Conservation (phyloP, 2,329 filamentous ascomycete species). For the Thelonectria olida region DNA sequence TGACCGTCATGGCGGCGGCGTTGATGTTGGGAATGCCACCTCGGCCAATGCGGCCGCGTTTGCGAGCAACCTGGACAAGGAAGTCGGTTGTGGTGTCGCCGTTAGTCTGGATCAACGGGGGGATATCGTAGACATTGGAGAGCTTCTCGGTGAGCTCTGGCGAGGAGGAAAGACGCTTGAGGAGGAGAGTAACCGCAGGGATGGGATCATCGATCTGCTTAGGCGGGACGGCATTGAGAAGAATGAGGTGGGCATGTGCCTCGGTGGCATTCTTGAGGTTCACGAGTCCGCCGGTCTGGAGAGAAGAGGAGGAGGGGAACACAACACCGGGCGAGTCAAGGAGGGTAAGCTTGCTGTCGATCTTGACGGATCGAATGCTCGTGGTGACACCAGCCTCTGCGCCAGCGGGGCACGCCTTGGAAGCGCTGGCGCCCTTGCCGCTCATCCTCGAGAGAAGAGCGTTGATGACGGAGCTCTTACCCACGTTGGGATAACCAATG, state of each 20-base stretch:
- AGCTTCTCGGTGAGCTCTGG: constrained; percentile 81
- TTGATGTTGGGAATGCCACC: constrained; percentile 91
- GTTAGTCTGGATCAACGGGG: constrained; percentile 75
- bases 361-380: constrained; percentile 86
- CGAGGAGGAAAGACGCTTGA: constrained; percentile 79
- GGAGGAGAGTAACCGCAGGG: constrained; percentile 84
- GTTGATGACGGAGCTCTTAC: constrained; percentile 97
- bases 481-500: constrained; percentile 95
- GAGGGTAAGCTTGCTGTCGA: constrained; percentile 92
- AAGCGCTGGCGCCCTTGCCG: constrained; percentile 65
- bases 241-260: constrained; percentile 84
- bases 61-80: constrained; percentile 92
- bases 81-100: constrained; percentile 90
- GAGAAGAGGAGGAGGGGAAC: constrained; percentile 74
- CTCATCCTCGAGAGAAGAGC: constrained; percentile 82
- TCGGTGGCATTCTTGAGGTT: constrained; percentile 70
- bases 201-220: constrained; percentile 95
- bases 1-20: constrained; percentile 88
- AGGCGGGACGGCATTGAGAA: constrained; percentile 90
- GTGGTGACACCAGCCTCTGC: constrained; percentile 95
- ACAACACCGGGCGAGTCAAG: constrained; percentile 96
- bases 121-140: constrained; percentile 83
- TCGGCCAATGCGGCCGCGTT: constrained; percentile 86
- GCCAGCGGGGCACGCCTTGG: constrained; percentile 81
- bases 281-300: constrained; percentile 52